phyloP scores from a whole-genome alignment of 176 grass and related monocot genomes.

The Phoenix dactylifera region DNA sequence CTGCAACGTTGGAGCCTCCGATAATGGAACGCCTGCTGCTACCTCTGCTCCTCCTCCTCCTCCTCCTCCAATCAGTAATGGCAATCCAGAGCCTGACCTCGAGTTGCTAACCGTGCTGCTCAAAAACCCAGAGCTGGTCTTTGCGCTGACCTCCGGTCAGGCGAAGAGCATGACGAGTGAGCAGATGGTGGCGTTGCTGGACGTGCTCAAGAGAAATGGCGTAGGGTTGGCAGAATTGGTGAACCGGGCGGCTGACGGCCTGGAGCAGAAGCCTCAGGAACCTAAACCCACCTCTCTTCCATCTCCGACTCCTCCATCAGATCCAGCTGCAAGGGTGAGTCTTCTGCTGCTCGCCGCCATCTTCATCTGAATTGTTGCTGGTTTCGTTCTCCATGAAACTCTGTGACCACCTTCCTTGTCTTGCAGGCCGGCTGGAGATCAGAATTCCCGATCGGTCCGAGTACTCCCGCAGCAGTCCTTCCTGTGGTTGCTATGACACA shows the following conservation, averaged over 20 bases:
- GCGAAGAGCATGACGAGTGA: slow-evolving; percentile 34
- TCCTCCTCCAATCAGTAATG: slow-evolving; percentile 18
- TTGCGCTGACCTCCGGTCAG: slow-evolving; percentile 72
- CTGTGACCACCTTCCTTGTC: neutral
- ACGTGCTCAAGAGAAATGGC: slow-evolving; percentile 80
- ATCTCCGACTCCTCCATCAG: slow-evolving; percentile 70
- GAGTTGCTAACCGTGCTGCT: slow-evolving; percentile 88
- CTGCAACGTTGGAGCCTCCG: slow-evolving; percentile 7
- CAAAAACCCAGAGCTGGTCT: slow-evolving; percentile 86
- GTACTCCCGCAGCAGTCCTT: slow-evolving; percentile 21
- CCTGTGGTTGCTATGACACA: slow-evolving; percentile 29
- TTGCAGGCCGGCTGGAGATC: slow-evolving; percentile 58
- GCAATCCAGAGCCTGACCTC: slow-evolving; percentile 43
- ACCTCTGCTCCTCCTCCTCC: slow-evolving; percentile 26
- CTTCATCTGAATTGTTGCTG: too few relatives aligned
- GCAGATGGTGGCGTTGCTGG: slow-evolving; percentile 67
- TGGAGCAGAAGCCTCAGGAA: slow-evolving; percentile 15
- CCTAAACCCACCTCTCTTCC: slow-evolving; percentile 58
- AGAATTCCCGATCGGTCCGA: slow-evolving; percentile 23
- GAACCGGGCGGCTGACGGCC: slow-evolving; percentile 22
- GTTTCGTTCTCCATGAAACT: too few relatives aligned
- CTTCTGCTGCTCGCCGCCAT: neutral
- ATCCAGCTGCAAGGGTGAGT: slow-evolving; percentile 50
- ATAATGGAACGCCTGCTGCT: slow-evolving; percentile 18
- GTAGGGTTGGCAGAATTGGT: slow-evolving; percentile 49